Percentiles rank a stretch among this genome's conserved stretches.
Conservation (phyloP, 2,329 filamentous ascomycete genomes). For the Lachnellula cervina region DNA sequence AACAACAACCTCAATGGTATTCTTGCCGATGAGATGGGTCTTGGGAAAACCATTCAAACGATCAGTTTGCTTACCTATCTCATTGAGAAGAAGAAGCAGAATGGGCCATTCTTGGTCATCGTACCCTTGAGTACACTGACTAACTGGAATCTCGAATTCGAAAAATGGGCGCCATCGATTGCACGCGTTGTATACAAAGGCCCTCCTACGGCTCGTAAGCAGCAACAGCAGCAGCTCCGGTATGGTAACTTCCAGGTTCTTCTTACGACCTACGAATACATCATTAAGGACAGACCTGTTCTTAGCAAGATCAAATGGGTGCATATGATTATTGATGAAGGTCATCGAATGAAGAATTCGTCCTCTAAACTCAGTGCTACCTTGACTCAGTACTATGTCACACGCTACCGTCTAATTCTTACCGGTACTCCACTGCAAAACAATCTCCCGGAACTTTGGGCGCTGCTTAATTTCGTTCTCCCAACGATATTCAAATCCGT, state of each 20-base stretch:
- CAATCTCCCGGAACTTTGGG: conserved; percentile 93
- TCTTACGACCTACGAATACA: conserved; percentile 97
- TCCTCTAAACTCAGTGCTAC: conserved; percentile 94
- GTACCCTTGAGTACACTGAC: conserved; percentile 95
- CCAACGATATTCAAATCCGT: conserved; percentile 99
- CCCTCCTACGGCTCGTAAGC: conserved; percentile 79
- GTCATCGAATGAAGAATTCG: conserved; percentile 98
- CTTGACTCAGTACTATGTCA: conserved; percentile 90
- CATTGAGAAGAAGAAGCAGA: conserved; percentile 90
- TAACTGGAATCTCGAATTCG: conserved; percentile 98
- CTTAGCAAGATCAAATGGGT: conserved; percentile 99
- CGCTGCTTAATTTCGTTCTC: conserved; percentile 95
- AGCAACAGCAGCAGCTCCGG: conserved; percentile 88
- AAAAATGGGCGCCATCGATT: conserved; percentile 94
- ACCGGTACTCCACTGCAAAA: conserved; percentile 97
- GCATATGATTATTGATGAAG: conserved; percentile 99
- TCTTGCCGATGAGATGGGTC: conserved; percentile 97
- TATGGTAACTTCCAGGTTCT: conserved; percentile 94
- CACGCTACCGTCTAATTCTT: conserved; percentile 90
- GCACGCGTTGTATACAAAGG: conserved; percentile 93
- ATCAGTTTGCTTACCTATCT: conserved; percentile 97
- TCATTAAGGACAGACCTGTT: conserved; percentile 96
- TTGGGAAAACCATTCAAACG: conserved; percentile 98
- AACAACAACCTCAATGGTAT: conserved; percentile 99
- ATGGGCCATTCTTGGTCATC: conserved; percentile 91